A percentile compares a stretch with the other conserved stretches of the same genome.
phyloP scores from a whole-genome alignment of 768 basidiomycete species.

The Boletus huronensis region DNA sequence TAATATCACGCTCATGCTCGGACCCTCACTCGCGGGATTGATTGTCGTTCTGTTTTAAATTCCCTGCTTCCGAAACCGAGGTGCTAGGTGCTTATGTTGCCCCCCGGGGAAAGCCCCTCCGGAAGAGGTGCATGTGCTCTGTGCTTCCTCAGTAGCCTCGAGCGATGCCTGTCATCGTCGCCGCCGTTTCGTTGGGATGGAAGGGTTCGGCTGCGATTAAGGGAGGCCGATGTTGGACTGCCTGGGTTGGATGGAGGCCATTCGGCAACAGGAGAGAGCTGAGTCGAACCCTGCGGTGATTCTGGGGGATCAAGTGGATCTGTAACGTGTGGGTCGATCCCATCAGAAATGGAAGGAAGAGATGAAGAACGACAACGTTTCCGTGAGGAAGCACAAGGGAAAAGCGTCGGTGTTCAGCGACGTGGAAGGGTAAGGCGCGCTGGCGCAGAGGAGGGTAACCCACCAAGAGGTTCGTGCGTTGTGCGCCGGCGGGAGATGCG shows the following conservation, averaged over 20 bases:
- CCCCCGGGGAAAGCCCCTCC: conserved; percentile 16
- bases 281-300: conserved; percentile 30
- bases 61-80: background rate
- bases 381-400: conserved; percentile 2
- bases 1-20: background rate
- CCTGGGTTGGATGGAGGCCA: conserved; percentile 32
- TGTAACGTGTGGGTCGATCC: conserved; percentile 12
- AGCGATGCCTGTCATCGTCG: conserved; percentile 38
- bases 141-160: conserved; percentile 49
- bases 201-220: conserved; percentile 60
- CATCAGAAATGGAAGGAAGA: conserved; percentile 10
- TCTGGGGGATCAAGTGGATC: conserved; percentile 17
- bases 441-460: conserved; percentile 33
- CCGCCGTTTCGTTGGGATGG: conserved; percentile 35
- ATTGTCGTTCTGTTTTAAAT: background rate
- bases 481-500: conserved; percentile 55
- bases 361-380: background rate
- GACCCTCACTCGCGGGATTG: conserved; percentile 2
- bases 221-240: conserved; percentile 32
- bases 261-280: conserved; percentile 50
- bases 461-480: conserved; percentile 44
- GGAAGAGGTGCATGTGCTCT: conserved; percentile 39
- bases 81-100: conserved; percentile 22
- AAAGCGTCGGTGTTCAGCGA: conserved; percentile 25
- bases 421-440: conserved; percentile 28